A percentile compares a stretch with the other conserved stretches of the same genome.
Evolutionary conservation across 2,329 filamentous ascomycete species (phyloP).

Genomic region (Dothidotthia symphoricarpi): DNA sequence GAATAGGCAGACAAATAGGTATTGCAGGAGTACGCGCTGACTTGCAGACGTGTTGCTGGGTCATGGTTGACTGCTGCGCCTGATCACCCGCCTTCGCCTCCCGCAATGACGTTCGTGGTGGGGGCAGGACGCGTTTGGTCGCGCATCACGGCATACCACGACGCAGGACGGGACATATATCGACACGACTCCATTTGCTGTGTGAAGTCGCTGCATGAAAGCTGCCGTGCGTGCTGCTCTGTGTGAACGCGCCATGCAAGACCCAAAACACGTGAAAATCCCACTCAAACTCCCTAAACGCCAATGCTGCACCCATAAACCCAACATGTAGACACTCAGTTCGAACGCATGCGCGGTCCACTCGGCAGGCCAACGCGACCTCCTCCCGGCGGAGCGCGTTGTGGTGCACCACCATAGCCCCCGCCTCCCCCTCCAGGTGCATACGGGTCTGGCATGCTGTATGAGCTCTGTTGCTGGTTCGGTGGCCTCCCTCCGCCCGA

Average conservation of each 20-base stretch:
- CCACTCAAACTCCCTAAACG: constrained; percentile 4
- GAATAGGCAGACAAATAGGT: no score
- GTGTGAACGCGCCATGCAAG: constrained; percentile 5
- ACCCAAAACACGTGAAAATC: constrained; percentile 1
- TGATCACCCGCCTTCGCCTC: background rate
- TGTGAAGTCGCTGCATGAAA: no score
- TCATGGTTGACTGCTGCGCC: no score
- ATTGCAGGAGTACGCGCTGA: no score
- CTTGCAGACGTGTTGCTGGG: no score
- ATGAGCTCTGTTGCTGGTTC: constrained; percentile 22
- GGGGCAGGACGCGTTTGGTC: background rate
- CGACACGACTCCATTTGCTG: no score
- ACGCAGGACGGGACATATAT: no score
- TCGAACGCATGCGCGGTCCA: constrained; percentile 40
- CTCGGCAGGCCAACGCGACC: constrained; percentile 40
- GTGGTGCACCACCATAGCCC: constrained; percentile 24
- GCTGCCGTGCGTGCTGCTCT: background rate
- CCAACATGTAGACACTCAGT: no score
- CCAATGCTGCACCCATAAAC: constrained; percentile 16
- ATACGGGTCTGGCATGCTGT: constrained; percentile 36
- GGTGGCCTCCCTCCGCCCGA: constrained; percentile 21
- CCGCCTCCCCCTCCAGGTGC: constrained; percentile 20
- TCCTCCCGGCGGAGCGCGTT: constrained; percentile 29
- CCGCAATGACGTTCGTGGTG: background rate
- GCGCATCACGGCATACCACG: background rate